A percentile compares a stretch with the other conserved stretches of the same genome.
phyloP scores from a whole-genome alignment of 352 stramenopile genomes.

The Globisporangium acanthophoron region DNA sequence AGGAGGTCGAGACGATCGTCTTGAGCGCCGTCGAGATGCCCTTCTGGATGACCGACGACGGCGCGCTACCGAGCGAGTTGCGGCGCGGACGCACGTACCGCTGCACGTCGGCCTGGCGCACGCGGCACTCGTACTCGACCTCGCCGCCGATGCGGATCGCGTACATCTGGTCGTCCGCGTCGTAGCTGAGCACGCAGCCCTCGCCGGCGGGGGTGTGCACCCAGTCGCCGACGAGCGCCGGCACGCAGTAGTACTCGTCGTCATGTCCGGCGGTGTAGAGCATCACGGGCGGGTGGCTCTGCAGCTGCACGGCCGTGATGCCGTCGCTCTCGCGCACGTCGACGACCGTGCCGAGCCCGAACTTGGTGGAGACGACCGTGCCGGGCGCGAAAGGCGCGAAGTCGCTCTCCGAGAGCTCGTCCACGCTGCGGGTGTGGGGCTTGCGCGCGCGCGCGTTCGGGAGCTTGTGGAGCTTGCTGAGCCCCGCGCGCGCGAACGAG shows the following conservation, averaged over 20 bases:
- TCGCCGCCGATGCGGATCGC: slow-evolving; percentile 35
- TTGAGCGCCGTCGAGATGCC: slow-evolving; percentile 44
- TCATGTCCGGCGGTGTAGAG: slow-evolving; percentile 28
- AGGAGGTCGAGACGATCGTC: slow-evolving; percentile 56
- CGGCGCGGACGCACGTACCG: slow-evolving; percentile 26
- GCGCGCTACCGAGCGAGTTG: slow-evolving; percentile 21
- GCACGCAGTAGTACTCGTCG: slow-evolving; percentile 45
- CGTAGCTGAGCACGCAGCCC: slow-evolving; percentile 46
- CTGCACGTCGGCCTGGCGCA: slow-evolving; percentile 37
- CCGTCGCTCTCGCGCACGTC: slow-evolving; percentile 43
- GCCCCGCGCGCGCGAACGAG: slow-evolving; percentile 47
- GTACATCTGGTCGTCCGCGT: slow-evolving; percentile 47
- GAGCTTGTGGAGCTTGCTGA: slow-evolving; percentile 28
- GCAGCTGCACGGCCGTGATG: slow-evolving; percentile 43
- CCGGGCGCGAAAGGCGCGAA: slow-evolving; percentile 30
- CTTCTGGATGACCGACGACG: slow-evolving; percentile 37
- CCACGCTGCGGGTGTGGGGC: slow-evolving; percentile 27
- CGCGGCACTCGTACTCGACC: slow-evolving; percentile 30
- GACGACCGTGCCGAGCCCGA: slow-evolving; percentile 59
- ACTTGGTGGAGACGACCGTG: slow-evolving; percentile 51
- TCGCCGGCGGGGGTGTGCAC: slow-evolving; percentile 53
- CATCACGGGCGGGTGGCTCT: slow-evolving; percentile 30
- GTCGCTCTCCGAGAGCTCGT: slow-evolving; percentile 39
- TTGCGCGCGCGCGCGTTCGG: slow-evolving; percentile 13
- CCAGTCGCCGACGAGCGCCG: slow-evolving; percentile 48